Base-by-base conservation (phyloP, 768 basidiomycete genomes). In the Galerina sulciceps region DNA sequence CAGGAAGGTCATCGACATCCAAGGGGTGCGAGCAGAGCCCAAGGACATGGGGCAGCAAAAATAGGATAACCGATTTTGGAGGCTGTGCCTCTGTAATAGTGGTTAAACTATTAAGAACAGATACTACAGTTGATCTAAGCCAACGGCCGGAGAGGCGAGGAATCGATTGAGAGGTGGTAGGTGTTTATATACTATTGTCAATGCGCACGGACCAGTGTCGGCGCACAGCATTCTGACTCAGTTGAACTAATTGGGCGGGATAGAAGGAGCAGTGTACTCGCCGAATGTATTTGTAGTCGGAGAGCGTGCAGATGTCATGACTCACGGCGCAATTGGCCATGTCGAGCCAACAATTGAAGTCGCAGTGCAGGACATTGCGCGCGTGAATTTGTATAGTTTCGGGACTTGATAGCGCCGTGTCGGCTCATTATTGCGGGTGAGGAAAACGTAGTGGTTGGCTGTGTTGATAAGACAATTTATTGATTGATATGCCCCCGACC, bases 51-150 rank as follows among this genome's bases (percentile, higher is more conserved):
- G 79, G 79, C 75, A 73, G 74, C 80, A 81, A 80, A 81, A 81
- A 81, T 81, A 73, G 80, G 76, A 80, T 80, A 81, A 81, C 80
- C 80, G 79, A 61, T 38, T 79, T 79, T 80, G 75, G 74, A 73
- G 76, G 76, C 80, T 70, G 76, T 81, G 80, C 76, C 78, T 71
- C 75, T 77, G 80, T 80, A 81, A 81, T 81, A 81, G 81, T 79
- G 79, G 80, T 87, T 86, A 86, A 85, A 86, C 85, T 86, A 85
- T 86, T 86, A 89, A 91, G 89, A 91, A 91, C 90, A 93, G 90
- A 91, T 93, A 92, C 90, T 91, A 92, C 90, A 92, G 90, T 91
- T 91, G 90, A 91, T 92, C 90, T 91, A 91, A 92, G 90, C 90
- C 90, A 90, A 89, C 90, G 89, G 88, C 89, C 89, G 89, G 89